Evolutionary conservation across 2,329 filamentous ascomycete species (phyloP).

Genomic region (Ophiostoma quercus): DNA sequence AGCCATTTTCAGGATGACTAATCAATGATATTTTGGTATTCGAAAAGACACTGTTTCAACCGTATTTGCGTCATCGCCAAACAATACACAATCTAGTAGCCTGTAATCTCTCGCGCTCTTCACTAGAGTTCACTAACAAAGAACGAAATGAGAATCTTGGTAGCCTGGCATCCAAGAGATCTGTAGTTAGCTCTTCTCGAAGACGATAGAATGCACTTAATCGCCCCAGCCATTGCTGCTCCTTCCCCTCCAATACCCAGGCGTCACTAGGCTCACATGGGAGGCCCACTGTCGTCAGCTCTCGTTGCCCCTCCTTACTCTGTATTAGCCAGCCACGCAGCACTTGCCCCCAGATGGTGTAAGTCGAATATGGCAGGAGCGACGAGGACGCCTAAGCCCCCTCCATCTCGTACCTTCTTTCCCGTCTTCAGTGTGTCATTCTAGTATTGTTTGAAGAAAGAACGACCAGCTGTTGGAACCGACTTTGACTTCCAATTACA

Average conservation of each 20-base stretch:
- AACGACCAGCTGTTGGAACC: neutral
- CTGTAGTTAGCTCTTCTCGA: neutral
- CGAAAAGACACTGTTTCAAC: neutral
- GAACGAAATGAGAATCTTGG: slow-evolving; percentile 1
- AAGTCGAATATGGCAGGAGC: slow-evolving; percentile 1
- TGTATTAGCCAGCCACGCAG: neutral
- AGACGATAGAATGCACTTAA: neutral
- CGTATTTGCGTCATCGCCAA: neutral
- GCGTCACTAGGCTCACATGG: neutral
- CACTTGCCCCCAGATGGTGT: neutral
- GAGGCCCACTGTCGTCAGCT: slow-evolving; percentile 20
- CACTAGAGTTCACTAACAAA: neutral
- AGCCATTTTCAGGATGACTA: neutral
- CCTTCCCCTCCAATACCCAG: slow-evolving; percentile 13
- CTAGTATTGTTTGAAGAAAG: neutral
- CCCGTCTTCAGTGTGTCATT: neutral
- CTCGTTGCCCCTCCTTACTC: slow-evolving; percentile 20
- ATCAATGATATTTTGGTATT: neutral
- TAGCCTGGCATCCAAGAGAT: neutral
- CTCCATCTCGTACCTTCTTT: neutral
- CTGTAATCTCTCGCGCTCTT: neutral
- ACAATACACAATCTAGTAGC: neutral
- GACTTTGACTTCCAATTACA: neutral
- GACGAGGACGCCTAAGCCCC: neutral
- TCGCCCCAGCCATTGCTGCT: neutral